Evolutionary conservation across 75 land plant genomes (phyloP), one percentile per base, ranked within the genome.

Genomic region (Picea sitchensis): DNA sequence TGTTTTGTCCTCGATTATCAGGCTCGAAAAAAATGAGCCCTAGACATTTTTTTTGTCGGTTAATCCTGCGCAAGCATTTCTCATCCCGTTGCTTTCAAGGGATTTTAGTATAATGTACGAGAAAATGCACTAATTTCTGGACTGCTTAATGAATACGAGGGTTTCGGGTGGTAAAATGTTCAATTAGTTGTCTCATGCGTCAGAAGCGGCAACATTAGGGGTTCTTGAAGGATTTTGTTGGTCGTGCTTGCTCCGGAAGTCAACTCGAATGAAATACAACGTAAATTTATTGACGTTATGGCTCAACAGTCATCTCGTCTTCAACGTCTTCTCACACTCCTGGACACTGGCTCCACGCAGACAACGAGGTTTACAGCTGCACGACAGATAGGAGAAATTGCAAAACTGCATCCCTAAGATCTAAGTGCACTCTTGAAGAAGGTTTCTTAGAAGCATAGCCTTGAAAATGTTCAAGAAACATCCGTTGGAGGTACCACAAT

Each of bases 271-370:
- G 85, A 79, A 58, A 65, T 64, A 65, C 14, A 76, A 20, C 41
- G 68, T 20, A 36, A 23, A 56, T 76, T 26, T 67, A 26, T 15
- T 17, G 54, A 30, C 58, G 18, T 80, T 56, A 94, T 94, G 96
- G 89, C 94, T 73, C 95, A 95, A 78, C 91, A 95, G 80, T 93
- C 93, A 12, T 93, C 98, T 61, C 95, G 95, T 15, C 90, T 93
- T 64, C 82, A 95, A 61, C 91, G 98, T 17, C 71, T 93, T 58
- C 95, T 95, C 59, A 95, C 92, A 41, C 80, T 95, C 47, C 77
- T 95, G 78, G 95, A 95, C 88, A 88, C 98, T 87, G 98, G 98
- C 81, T 94, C 99, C 59, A 88, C 95, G 2, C 91, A 94, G 79
- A 84, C 86, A 44, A 96, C 99, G 15, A 88, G 99, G 81, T 82